Evolutionary conservation across 306 rosid genomes (phyloP).

Genomic region (Pyrus bretschneideri): DNA sequence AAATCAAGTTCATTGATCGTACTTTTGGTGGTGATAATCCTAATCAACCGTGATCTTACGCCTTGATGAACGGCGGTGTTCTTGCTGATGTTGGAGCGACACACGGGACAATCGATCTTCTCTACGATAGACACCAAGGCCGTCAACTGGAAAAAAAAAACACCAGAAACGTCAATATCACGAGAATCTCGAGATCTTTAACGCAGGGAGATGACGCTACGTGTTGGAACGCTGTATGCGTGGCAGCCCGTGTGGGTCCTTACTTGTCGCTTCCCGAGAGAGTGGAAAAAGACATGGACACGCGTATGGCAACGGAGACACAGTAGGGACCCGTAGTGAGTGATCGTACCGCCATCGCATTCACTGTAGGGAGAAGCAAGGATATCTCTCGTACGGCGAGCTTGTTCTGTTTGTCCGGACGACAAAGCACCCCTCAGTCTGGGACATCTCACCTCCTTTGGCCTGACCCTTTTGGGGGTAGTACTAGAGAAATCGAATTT

Average conservation of each 20-base stretch:
- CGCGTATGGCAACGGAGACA: constrained; percentile 24
- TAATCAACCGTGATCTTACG: not conserved
- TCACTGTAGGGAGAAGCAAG: not conserved
- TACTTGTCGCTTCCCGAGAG: not conserved
- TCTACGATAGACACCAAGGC: not conserved
- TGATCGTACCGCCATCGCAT: constrained; percentile 17
- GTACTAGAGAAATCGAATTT: no score
- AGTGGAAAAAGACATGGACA: constrained; percentile 12
- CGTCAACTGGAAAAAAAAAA: not conserved
- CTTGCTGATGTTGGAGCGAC: not conserved
- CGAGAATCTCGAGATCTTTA: constrained; percentile 26
- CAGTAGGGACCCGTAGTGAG: constrained; percentile 17
- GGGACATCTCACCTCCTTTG: not conserved
- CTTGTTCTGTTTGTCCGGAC: constrained; percentile 18
- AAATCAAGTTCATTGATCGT: not conserved
- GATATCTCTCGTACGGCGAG: constrained; percentile 24
- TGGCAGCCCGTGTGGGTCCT: not conserved
- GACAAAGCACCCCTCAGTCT: not conserved
- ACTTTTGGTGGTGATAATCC: not conserved
- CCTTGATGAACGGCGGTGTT: not conserved
- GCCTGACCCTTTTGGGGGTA: not conserved
- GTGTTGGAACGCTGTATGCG: not conserved
- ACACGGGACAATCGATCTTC: not conserved
- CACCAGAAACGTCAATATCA: constrained; percentile 14
- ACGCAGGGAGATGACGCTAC: constrained; percentile 2